Base-by-base conservation (phyloP, 176 grass and related monocot species). In the Pontederia crassipes region DNA sequence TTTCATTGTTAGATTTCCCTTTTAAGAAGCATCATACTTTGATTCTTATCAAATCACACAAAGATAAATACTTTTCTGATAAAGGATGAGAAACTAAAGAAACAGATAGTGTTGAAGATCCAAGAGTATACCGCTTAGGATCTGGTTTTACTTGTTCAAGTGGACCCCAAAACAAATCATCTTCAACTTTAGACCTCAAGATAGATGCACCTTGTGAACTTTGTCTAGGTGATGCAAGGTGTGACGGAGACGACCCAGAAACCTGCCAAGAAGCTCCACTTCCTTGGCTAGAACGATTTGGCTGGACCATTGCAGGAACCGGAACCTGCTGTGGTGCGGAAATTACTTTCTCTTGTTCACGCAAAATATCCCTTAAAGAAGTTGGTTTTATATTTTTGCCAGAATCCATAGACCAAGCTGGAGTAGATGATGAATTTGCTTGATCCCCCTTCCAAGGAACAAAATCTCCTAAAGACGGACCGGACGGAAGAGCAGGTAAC, bases 121-220 rank as follows among this genome's bases (percentile, higher is more conserved):
- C 47, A 77, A 59, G 49, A 28, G 85, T 82, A 17, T 89, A 99
- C 94, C 89, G 82, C 59, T 81, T 86, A 35, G 72, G 73, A 73
- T 93, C 94, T 75, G 88, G 82, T 76, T 93, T 99, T 46, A 77
- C 78, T 48, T 82, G 77, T 26, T 99, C 88, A 51, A 65, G 76
- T 58, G 88, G 77, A 55, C 94, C 94, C 94, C 94, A 99, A 71
- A 99, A 99, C 48, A 99, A 72, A 81, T 98, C 94, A 72, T 99
- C 94, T 71, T 99, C 94, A 49, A 70, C 71, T 73, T 47, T 89
- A 59, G 84, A 82, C 72, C 89, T 99, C 12, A 76, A 67, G 50
- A 71, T 76, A 75, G 57, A 62, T 27, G 84, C 75, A 74, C 76
- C 48, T 74, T 69, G 83, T 64, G 79, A 63, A 76, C 50, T 75